Evolutionary conservation across 129 eudicot genomes (phyloP).

Genomic region (Chrysanthemum makinoi): DNA sequence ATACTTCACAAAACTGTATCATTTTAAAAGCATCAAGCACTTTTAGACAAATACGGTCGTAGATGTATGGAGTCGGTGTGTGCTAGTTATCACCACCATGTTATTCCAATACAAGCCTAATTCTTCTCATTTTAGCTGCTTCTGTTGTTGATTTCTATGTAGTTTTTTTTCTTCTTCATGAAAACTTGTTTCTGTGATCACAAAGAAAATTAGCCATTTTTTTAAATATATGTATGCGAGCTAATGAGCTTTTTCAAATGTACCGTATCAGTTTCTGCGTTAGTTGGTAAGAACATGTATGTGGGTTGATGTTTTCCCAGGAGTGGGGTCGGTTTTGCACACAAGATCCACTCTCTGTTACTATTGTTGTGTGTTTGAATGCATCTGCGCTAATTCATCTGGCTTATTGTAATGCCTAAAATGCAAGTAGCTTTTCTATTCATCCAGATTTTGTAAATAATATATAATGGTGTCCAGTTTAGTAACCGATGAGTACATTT

Average conservation of each 20-base stretch:
- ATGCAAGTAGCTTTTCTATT: background rate
- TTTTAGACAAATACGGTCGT: background rate
- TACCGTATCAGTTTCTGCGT: background rate
- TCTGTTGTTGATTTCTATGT: conserved; percentile 1
- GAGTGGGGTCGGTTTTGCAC: background rate
- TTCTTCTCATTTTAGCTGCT: conserved; percentile 5
- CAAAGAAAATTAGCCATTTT: conserved; percentile 19
- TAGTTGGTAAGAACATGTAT: conserved; percentile 6
- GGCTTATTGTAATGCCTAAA: background rate
- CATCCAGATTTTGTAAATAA: background rate
- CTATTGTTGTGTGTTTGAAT: background rate
- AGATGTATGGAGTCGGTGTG: too few species aligned
- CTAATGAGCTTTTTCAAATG: conserved; percentile 1
- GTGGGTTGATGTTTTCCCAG: background rate
- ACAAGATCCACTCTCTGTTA: background rate
- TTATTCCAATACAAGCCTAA: too few species aligned
- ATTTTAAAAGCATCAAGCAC: background rate
- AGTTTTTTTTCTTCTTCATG: background rate
- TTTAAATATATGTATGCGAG: background rate
- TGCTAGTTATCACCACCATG: background rate
- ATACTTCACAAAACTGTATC: background rate
- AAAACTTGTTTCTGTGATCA: conserved; percentile 5
- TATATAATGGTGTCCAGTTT: too few species aligned
- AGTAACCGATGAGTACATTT: too few species aligned
- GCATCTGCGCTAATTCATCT: background rate